A percentile compares a stretch with the other conserved stretches of the same genome.
These are phyloP conservation scores for Corrigiola litoralis DNA, from an alignment of 179 eudicot species.

Conservation along the genomic window DNA sequence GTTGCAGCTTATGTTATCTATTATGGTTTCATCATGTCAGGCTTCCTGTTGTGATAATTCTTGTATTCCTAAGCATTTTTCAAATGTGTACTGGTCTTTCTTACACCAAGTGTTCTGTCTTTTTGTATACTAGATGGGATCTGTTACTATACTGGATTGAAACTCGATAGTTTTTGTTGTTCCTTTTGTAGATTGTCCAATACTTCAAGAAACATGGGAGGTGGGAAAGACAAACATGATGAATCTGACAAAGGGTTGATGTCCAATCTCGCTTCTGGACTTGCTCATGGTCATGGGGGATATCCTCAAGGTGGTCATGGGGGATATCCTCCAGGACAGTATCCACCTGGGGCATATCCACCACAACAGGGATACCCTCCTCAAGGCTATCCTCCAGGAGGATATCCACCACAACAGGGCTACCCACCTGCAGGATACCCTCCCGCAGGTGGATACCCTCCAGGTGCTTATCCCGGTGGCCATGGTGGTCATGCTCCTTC, in stretches of 20 bases:
- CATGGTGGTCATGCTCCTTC: constrained; percentile 23
- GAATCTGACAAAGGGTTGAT: constrained; percentile 45
- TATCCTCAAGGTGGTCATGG: constrained; percentile 36
- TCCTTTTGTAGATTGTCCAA: constrained; percentile 13
- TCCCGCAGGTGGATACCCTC: constrained; percentile 21
- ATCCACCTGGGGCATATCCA: constrained; percentile 16
- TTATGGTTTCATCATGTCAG: too few species aligned
- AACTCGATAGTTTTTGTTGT: background rate
- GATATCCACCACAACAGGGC: constrained; percentile 26
- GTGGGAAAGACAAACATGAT: constrained; percentile 49
- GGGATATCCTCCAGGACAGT: constrained; percentile 38
- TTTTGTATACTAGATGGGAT: too few species aligned
- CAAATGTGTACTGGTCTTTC: background rate
- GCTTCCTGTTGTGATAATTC: background rate
- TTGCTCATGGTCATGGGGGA: constrained; percentile 25
- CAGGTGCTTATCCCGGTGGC: constrained; percentile 20
- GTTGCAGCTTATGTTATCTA: too few species aligned
- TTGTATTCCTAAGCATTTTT: background rate
- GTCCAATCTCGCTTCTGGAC: constrained; percentile 32
- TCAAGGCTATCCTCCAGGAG: background rate
- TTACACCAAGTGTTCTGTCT: background rate
- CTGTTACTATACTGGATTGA: too few species aligned
- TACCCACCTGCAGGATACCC: too few species aligned
- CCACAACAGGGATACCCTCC: constrained; percentile 20
- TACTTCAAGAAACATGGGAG: constrained; percentile 53